These are phyloP conservation scores for Pleochaeta shiraiana DNA, from an alignment of 2,329 filamentous ascomycete species.

Conservation along the genomic window DNA sequence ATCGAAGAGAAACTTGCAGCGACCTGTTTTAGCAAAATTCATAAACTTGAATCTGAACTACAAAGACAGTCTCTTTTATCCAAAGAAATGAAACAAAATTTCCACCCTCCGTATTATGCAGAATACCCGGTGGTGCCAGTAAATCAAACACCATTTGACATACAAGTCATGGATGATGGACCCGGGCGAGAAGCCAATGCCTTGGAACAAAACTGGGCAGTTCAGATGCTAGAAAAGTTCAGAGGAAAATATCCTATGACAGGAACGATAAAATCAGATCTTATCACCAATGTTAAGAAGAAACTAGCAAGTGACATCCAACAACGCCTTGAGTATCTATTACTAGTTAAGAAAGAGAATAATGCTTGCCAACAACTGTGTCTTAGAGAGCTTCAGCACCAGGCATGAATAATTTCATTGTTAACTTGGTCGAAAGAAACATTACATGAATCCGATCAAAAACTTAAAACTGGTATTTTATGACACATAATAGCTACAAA, in stretches of 20 bases:
- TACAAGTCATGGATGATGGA: conserved; percentile 5
- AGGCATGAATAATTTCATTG: too few relatives aligned
- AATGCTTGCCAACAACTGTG: conserved; percentile 5
- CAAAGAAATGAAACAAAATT: too few relatives aligned
- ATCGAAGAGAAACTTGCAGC: not conserved
- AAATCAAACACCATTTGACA: not conserved
- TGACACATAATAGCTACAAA: too few relatives aligned
- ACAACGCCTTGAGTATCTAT: conserved; percentile 12
- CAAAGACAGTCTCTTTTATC: too few relatives aligned
- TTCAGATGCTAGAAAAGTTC: conserved; percentile 12
- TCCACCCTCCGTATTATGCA: too few relatives aligned
- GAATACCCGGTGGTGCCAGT: too few relatives aligned
- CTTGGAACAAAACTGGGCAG: conserved; percentile 11
- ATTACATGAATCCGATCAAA: too few relatives aligned
- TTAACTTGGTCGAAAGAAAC: too few relatives aligned
- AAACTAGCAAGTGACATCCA: conserved; percentile 12
- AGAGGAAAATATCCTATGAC: conserved; percentile 17
- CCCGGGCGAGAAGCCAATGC: conserved; percentile 11
- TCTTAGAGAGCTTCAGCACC: too few relatives aligned
- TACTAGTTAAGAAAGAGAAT: conserved; percentile 13
- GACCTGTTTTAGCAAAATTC: not conserved
- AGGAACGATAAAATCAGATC: conserved; percentile 8
- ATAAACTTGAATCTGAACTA: not conserved
- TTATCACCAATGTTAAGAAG: conserved; percentile 4
- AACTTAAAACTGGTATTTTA: too few relatives aligned